phyloP scores from a whole-genome alignment of 345 rosid genomes.

The Orychophragmus violaceus region DNA sequence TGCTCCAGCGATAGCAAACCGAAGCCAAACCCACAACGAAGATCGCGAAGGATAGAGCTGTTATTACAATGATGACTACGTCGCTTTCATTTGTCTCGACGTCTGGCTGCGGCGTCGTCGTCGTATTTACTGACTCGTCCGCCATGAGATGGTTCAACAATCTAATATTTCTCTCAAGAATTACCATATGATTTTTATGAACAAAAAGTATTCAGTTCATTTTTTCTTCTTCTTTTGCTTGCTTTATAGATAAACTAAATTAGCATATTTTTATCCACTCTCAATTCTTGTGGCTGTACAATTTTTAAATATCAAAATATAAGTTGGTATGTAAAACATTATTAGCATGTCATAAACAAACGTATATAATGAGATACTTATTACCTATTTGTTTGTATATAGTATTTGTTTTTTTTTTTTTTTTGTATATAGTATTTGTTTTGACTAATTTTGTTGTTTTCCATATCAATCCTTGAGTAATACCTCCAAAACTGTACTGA shows the following conservation, averaged over 20 bases:
- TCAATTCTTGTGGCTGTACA: not conserved
- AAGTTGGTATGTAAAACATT: not conserved
- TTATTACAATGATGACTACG: constrained; percentile 39
- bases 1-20: constrained; percentile 49
- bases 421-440: constrained; percentile 7
- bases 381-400: too few relatives aligned
- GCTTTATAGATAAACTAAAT: not conserved
- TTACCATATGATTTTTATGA: not conserved
- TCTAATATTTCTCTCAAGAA: not conserved
- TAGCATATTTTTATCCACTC: not conserved
- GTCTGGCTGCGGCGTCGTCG: not conserved
- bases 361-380: too few relatives aligned
- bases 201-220: not conserved
- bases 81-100: constrained; percentile 29
- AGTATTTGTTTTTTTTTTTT: too few relatives aligned
- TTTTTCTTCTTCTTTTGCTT: not conserved
- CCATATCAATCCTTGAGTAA: not conserved
- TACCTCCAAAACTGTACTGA: not conserved
- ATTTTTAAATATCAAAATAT: not conserved
- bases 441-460: constrained; percentile 17
- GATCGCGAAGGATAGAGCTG: constrained; percentile 38
- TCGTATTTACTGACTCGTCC: constrained; percentile 8
- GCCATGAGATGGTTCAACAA: constrained; percentile 12
- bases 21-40: constrained; percentile 58
- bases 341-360: constrained; percentile 6